Conservation (phyloP, 805 yeast species). For the Candida palmyrensis region DNA sequence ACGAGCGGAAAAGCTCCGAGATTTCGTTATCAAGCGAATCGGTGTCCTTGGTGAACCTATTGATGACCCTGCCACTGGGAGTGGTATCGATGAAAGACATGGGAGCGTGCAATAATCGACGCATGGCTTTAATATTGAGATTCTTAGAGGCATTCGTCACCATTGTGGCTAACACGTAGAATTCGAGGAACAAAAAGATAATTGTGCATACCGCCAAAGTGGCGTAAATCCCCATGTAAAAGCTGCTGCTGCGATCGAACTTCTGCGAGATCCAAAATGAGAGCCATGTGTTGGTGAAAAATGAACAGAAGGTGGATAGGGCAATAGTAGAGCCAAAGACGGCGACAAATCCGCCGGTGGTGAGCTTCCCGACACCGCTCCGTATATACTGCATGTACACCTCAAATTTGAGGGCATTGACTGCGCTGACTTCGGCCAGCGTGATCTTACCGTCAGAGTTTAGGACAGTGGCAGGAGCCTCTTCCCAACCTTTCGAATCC, state of each 20-base stretch:
- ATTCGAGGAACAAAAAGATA: slow-evolving; percentile 37
- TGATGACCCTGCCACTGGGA: slow-evolving; percentile 82
- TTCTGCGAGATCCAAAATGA: slow-evolving; percentile 71
- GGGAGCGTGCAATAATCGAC: slow-evolving; percentile 65
- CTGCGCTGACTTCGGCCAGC: slow-evolving; percentile 53
- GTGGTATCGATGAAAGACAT: slow-evolving; percentile 82
- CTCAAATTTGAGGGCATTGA: slow-evolving; percentile 43
- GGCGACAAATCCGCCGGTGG: slow-evolving; percentile 17
- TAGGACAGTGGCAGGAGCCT: slow-evolving; percentile 26
- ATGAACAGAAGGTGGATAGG: slow-evolving; percentile 44
- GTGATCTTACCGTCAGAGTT: slow-evolving; percentile 22
- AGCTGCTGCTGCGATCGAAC: slow-evolving; percentile 46
- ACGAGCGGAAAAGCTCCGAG: slow-evolving; percentile 61
- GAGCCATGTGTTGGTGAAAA: slow-evolving; percentile 72
- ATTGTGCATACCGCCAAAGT: slow-evolving; percentile 51
- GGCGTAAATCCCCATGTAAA: slow-evolving; percentile 72
- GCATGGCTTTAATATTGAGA: slow-evolving; percentile 60
- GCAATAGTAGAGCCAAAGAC: slow-evolving; percentile 11
- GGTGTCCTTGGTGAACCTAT: slow-evolving; percentile 83
- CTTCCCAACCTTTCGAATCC: too few species aligned
- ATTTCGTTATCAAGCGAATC: slow-evolving; percentile 80
- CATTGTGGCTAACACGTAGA: slow-evolving; percentile 43
- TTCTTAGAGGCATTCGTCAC: slow-evolving; percentile 49
- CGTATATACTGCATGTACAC: slow-evolving; percentile 49
- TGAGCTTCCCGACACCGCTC: slow-evolving; percentile 50